Percentiles rank a stretch among this genome's conserved stretches.
Conservation (phyloP, 306 rosid species). For the Cucurbita pepo region DNA sequence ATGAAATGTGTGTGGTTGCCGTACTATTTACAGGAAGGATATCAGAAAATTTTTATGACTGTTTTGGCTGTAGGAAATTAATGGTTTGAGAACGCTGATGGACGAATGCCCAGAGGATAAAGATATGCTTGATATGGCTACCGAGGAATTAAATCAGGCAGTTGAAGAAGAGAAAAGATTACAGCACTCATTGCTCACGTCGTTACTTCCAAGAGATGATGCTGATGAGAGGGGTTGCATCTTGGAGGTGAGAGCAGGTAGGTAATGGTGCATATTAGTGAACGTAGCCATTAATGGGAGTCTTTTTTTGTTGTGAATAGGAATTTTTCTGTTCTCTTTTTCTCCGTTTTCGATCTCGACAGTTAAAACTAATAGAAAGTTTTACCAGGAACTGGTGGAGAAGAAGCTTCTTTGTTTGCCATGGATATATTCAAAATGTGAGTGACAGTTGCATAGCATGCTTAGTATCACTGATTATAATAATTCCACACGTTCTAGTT, state of each 20-base stretch:
- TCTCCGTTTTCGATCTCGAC: neutral
- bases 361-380: neutral
- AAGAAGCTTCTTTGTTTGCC: conserved; percentile 91
- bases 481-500: conserved; percentile 9
- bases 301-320: neutral
- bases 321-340: neutral
- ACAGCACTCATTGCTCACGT: conserved; percentile 46
- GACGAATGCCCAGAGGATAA: conserved; percentile 59
- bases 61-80: conserved; percentile 41
- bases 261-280: conserved; percentile 25
- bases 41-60: neutral
- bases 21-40: neutral
- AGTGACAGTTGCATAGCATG: conserved; percentile 10
- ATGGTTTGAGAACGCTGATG: conserved; percentile 49
- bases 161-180: conserved; percentile 42
- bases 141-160: conserved; percentile 48
- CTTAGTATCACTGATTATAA: neutral
- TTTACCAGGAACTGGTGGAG: conserved; percentile 74
- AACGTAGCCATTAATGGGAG: neutral
- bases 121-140: conserved; percentile 75
- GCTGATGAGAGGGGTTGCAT: conserved; percentile 93
- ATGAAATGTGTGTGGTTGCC: neutral
- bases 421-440: conserved; percentile 87
- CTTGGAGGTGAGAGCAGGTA: conserved; percentile 98
- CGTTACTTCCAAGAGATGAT: conserved; percentile 82